Evolutionary conservation across 306 rosid species (phyloP), one percentile per base, ranked within the genome.

Genomic region (Cucumis cinereus): DNA sequence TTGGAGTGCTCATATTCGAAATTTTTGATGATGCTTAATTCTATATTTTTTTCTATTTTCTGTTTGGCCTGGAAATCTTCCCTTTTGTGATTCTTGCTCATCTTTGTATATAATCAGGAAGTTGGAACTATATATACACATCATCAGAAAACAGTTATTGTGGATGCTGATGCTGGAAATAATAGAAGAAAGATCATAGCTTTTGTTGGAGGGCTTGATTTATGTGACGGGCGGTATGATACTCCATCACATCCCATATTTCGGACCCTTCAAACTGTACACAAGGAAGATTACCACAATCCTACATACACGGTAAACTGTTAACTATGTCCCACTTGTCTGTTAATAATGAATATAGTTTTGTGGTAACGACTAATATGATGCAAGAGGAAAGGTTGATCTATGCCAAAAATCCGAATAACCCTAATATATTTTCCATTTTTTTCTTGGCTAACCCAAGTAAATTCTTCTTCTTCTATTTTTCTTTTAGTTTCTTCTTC

Each of bases 121-220:
- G 94, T 89, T 40, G 97, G 78, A 81, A 88, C 99, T 28, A 94
- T 94, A 59, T 94, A 94, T 83, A 92, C 99, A 6, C 99, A 94
- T 87, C 99, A 92, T 88, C 99, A 94, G 87, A 94, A 94, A 87
- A 94, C 95, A 38, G 92, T 94, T 30, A 90, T 92, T 64, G 97
- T 92, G 76, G 99, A 94, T 78, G 91, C 96, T 80, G 96, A 89
- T 77, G 93, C 97, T 79, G 99, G 96, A 74, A 63, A 84, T 82
- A 74, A 69, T 77, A 82, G 76, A 81, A 89, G 97, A 87, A 94
- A 94, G 83, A 90, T 94, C 76, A 67, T 90, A 57, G 95, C 99
- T 76, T 94, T 94, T 85, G 92, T 94, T 79, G 99, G 99, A 41
- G 99, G 99, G 79, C 96, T 94, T 56, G 99, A 94, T 84, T 81